Conservation (phyloP, 2,329 filamentous ascomycete species). For the Erysiphe neolycopersici region DNA sequence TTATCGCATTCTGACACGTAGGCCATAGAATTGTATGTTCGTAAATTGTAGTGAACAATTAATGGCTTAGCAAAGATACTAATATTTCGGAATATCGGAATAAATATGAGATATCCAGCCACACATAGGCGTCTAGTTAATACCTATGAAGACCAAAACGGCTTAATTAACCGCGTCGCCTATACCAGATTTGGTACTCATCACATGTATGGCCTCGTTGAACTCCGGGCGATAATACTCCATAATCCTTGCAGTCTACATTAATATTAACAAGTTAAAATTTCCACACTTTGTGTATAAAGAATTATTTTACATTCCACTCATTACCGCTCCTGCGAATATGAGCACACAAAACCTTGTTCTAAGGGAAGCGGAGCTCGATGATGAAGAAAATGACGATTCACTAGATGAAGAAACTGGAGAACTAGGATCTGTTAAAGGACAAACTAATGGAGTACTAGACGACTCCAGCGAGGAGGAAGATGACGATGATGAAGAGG, state of each 20-base stretch:
- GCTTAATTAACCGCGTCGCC: not conserved
- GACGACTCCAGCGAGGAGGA: conserved; percentile 84
- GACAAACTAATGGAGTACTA: conserved; percentile 19
- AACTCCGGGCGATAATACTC: too few relatives aligned
- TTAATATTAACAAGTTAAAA: too few relatives aligned
- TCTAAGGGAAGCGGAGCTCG: conserved; percentile 62
- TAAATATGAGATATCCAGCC: not conserved
- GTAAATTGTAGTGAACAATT: too few relatives aligned
- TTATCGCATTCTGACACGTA: too few relatives aligned
- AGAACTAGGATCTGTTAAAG: conserved; percentile 22
- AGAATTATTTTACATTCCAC: not conserved
- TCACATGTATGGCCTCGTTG: too few relatives aligned
- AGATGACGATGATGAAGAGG: conserved; percentile 75
- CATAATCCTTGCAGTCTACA: too few relatives aligned
- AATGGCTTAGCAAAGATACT: not conserved
- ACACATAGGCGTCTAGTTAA: not conserved
- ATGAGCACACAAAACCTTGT: conserved; percentile 59
- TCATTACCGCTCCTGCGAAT: conserved; percentile 10
- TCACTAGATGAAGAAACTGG: conserved; percentile 55
- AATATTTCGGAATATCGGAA: not conserved
- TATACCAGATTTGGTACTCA: not conserved
- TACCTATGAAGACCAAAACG: not conserved
- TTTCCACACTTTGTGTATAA: too few relatives aligned
- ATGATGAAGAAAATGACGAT: conserved; percentile 63
- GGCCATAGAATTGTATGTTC: too few relatives aligned